Base-by-base conservation (phyloP, 305 asterid species). In the Striga hermonthica region DNA sequence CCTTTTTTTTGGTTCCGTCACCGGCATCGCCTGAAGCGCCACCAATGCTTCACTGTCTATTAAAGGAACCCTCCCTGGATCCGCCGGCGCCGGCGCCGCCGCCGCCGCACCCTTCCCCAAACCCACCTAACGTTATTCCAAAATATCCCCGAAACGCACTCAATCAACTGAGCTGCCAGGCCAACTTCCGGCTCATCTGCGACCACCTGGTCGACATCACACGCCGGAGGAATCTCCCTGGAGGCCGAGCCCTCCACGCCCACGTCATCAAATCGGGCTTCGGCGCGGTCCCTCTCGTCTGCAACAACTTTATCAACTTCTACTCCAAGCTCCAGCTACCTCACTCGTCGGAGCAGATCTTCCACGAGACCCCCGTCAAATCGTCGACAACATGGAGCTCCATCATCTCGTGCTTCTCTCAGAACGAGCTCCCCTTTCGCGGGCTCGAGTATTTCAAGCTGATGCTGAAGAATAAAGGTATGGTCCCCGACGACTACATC, bases 301-400 rank as follows among this genome's bases (percentile, higher is more conserved):
- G 87, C 70, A 86, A 90, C 74, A 86, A 87, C 55, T 73, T 90
- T 14, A 90, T 90, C 71, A 90, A 82, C 79, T 81, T 90, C 73
- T 87, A 87, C 76, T 77, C 97, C 75, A 87, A 78, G 74, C 71
- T 79, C 69, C 90, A 84, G 71, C 79, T 72, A 66, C 94, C 95
- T 0, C n/a, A 69, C 57, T 74, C 75, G 65, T 78, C 92, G 60
- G 85, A 79, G 68, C 55, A 64, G 13, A 66, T 86, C 52, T 90
- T 87, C 58, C 70, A 60, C 3, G 88, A 87, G 56, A 70, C 95
- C 52, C 75, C 64, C 8, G 63, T 68, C 68, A 90, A 81, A 60
- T 84, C 90, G 13, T 70, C 92, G 58, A 85, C 97, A 54, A 83
- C 92, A 39, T 90, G 97, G 95, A 85, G 97, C 68, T 85, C 95